Evolutionary conservation across 495 filamentous ascomycete genomes (phyloP).

Genomic region (Podospora appendiculata): DNA sequence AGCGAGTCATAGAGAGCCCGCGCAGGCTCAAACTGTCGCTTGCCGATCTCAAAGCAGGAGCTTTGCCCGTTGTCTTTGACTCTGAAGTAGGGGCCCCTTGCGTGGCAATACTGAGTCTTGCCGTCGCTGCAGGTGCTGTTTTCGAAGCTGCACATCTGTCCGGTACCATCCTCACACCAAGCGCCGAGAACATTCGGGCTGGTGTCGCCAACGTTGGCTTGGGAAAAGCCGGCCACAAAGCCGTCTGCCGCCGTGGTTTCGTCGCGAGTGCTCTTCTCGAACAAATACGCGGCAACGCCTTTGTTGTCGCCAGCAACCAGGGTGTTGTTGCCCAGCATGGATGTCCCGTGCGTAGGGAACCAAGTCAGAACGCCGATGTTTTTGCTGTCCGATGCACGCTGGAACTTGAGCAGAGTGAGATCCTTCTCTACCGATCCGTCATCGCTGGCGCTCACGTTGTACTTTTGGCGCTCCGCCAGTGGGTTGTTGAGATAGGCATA

Average conservation of each 20-base stretch:
- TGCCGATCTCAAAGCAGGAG: slow-evolving; percentile 73
- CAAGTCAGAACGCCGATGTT: slow-evolving; percentile 77
- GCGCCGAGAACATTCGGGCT: slow-evolving; percentile 83
- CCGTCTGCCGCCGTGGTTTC: slow-evolving; percentile 48
- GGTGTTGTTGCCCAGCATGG: slow-evolving; percentile 87
- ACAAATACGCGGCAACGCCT: slow-evolving; percentile 79
- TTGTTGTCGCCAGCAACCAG: slow-evolving; percentile 93
- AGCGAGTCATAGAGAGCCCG: slow-evolving; percentile 54
- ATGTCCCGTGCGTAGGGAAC: slow-evolving; percentile 93
- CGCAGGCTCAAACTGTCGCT: slow-evolving; percentile 63
- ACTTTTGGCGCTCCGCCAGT: slow-evolving; percentile 63
- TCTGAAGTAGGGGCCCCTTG: slow-evolving; percentile 73
- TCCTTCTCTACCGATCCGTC: slow-evolving; percentile 78
- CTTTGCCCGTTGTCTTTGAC: slow-evolving; percentile 64
- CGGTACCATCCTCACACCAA: slow-evolving; percentile 73
- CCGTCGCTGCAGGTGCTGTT: slow-evolving; percentile 72
- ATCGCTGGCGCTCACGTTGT: slow-evolving; percentile 49
- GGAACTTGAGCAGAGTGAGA: slow-evolving; percentile 76
- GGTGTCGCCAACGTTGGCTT: slow-evolving; percentile 90
- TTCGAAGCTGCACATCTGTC: slow-evolving; percentile 59
- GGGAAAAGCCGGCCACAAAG: slow-evolving; percentile 93
- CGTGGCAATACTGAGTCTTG: slow-evolving; percentile 71
- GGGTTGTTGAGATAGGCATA: slow-evolving; percentile 92
- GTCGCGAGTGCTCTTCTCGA: slow-evolving; percentile 61
- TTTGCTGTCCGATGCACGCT: slow-evolving; percentile 61